phyloP scores from a whole-genome alignment of 345 rosid genomes.

The Eucalyptus lansdowneana region DNA sequence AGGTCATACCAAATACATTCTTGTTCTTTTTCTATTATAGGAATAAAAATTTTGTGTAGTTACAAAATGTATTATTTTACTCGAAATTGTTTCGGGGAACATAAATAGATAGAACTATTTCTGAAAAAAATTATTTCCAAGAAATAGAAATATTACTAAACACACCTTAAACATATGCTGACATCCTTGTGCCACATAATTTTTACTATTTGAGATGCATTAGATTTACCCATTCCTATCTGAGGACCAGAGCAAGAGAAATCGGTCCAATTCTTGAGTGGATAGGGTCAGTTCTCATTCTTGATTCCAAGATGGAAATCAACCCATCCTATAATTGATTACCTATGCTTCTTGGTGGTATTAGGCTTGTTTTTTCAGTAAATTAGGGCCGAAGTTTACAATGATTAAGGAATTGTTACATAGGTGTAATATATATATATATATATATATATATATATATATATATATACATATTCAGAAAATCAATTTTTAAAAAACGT shows the following conservation, averaged over 20 bases:
- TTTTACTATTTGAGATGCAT: neutral
- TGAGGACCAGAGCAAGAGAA: accelerated
- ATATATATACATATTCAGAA: too few relatives aligned
- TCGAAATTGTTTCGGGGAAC: accelerated
- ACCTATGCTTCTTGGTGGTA: neutral
- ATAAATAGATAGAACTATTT: too few relatives aligned
- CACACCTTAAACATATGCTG: accelerated
- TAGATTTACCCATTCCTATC: accelerated
- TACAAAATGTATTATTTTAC: too few relatives aligned
- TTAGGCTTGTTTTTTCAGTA: neutral
- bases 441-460: too few relatives aligned
- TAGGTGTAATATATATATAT: too few relatives aligned
- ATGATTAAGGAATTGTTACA: neutral
- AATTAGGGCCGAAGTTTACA: neutral
- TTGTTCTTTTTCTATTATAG: too few relatives aligned
- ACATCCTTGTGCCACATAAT: neutral
- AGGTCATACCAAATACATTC: too few relatives aligned
- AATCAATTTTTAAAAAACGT: neutral
- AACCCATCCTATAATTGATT: neutral
- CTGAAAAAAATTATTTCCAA: accelerated
- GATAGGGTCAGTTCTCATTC: accelerated
- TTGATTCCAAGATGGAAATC: neutral
- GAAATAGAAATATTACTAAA: too few relatives aligned
- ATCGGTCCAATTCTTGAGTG: neutral
- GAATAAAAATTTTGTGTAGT: accelerated